Base-by-base conservation (phyloP, 768 basidiomycete genomes). In the Lentinula edodes region DNA sequence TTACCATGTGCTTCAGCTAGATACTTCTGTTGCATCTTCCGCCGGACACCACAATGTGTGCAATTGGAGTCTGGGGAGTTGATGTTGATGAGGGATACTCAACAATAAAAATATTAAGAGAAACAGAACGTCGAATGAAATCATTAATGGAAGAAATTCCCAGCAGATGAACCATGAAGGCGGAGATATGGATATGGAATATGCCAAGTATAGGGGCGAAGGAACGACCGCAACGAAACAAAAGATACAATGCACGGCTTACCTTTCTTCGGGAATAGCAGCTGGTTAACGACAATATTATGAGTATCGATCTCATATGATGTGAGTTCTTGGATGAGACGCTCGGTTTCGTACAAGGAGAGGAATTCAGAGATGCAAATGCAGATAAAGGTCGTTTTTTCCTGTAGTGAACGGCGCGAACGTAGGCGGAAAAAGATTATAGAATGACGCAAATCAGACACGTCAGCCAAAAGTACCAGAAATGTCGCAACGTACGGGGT, bases 11-110 rank as follows among this genome's bases (percentile, higher is more conserved):
- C 95, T 76, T 98, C 97, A 52, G 81, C 83, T 20, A 99, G 85
- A 73, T 99, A 99, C 74, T 97, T 98, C 75, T 97, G 95, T 75
- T 98, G 95, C 96, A 98, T 98, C 77, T 89, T 90, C 74, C 93
- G 88, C 62, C 97, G 86, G 18, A 98, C 95, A 57, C 82, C 81
- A 74, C 97, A 99, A 73, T 98, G 96, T 66, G 95, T 93, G 74
- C 97, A 99, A 70, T 91, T 91, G 36, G 95, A 92, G 43, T 81
- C 95, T 95, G 71, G 39, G 61, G 32, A n/a, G 36, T 9, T 18
- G 15, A 8, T 28, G 28, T 28, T 3, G 28, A 41, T 36, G 20
- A 54, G 9, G 35, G 52, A 53, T 13, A 10, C 2, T 28, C 28
- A 28, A 28, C 28, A 28, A 41, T 1, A 10, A 41, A 23, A n/a